Conservation (phyloP, 2,329 filamentous ascomycete species). For the Talaromyces sp. region DNA sequence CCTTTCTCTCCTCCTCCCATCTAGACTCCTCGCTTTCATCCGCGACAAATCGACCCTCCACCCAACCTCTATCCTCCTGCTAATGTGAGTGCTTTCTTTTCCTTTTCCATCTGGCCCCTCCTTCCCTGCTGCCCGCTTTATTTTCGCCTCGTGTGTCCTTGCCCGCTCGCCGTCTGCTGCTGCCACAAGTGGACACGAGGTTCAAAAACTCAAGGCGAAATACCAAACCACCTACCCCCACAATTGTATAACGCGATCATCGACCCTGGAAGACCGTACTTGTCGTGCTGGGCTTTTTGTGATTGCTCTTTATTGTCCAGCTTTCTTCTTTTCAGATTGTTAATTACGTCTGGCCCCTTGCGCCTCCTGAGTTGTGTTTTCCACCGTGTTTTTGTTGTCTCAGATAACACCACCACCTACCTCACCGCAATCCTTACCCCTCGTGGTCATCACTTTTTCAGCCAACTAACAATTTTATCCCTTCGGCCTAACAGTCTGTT, state of each 20-base stretch:
- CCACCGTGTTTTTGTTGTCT: constrained; percentile 10
- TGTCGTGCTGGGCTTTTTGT: constrained; percentile 8
- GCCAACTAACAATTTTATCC: constrained; percentile 10
- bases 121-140: constrained; percentile 5
- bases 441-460: background rate
- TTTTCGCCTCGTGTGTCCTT: background rate
- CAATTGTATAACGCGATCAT: constrained; percentile 12
- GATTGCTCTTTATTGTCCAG: constrained; percentile 17
- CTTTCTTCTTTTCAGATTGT: constrained; percentile 18
- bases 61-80: constrained; percentile 7
- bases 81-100: constrained; percentile 13
- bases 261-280: constrained; percentile 16
- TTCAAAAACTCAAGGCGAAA: constrained; percentile 5
- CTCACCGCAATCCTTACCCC: background rate
- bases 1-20: constrained; percentile 18
- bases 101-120: background rate
- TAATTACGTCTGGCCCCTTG: constrained; percentile 18
- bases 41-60: background rate
- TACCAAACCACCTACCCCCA: constrained; percentile 15
- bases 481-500: constrained; percentile 22
- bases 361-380: constrained; percentile 12
- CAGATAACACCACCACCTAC: background rate
- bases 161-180: constrained; percentile 2
- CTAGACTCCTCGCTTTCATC: constrained; percentile 7
- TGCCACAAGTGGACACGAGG: constrained; percentile 16